Percentiles rank a stretch among this genome's conserved stretches.
phyloP scores from a whole-genome alignment of 2,329 filamentous ascomycete genomes.

The Botrytis sinoallii region DNA sequence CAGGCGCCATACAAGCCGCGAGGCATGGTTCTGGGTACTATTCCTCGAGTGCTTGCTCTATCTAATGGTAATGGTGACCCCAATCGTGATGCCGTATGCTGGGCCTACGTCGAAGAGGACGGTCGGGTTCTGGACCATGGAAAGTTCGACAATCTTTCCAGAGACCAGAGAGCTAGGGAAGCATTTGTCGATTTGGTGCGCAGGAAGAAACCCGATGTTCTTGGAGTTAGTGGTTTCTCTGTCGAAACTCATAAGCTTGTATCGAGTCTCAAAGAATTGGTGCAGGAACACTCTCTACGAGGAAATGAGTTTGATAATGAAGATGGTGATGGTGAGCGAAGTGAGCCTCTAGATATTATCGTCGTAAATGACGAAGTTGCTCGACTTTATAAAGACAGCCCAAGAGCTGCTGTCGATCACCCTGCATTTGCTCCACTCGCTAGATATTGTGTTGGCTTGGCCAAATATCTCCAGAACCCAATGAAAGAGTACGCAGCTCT shows the following conservation, averaged over 20 bases:
- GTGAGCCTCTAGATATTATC: constrained; percentile 80
- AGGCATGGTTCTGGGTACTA: constrained; percentile 83
- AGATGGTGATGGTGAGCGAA: constrained; percentile 71
- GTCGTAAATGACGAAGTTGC: constrained; percentile 96
- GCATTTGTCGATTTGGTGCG: constrained; percentile 77
- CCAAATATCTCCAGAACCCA: constrained; percentile 90
- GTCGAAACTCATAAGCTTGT: constrained; percentile 83
- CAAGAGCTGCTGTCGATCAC: constrained; percentile 74
- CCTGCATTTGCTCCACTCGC: constrained; percentile 75
- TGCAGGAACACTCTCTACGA: constrained; percentile 73
- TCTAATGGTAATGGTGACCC: constrained; percentile 79
- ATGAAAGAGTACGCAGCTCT: constrained; percentile 95
- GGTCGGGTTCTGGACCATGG: constrained; percentile 86
- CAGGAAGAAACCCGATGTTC: constrained; percentile 80
- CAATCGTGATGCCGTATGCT: constrained; percentile 75
- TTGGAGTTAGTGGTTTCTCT: constrained; percentile 84
- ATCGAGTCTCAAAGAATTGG: constrained; percentile 73
- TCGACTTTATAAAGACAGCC: constrained; percentile 90
- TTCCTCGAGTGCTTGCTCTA: constrained; percentile 80
- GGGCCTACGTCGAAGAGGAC: constrained; percentile 92
- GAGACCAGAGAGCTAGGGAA: constrained; percentile 63
- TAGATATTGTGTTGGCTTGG: constrained; percentile 85
- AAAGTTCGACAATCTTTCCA: constrained; percentile 75
- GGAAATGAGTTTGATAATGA: constrained; percentile 83
- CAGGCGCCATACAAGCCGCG: constrained; percentile 96